Evolutionary conservation across 2,329 filamentous ascomycete species (phyloP).

Genomic region (Aspergillus awamori): DNA sequence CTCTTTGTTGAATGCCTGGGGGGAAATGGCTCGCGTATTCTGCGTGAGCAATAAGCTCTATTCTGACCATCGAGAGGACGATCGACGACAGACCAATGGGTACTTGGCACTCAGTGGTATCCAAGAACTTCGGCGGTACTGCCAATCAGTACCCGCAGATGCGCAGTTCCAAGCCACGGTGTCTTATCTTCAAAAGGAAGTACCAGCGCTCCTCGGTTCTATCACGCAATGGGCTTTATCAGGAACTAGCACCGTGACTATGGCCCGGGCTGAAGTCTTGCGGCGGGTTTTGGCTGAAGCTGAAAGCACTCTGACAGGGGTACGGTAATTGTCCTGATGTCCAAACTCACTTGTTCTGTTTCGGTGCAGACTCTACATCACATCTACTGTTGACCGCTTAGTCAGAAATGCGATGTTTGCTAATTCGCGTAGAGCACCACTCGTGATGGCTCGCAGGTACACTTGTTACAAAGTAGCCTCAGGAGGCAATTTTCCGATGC

Average conservation of each 20-base stretch:
- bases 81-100: neutral
- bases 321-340: slow-evolving; percentile 1
- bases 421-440: slow-evolving; percentile 8
- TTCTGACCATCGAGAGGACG: slow-evolving; percentile 6
- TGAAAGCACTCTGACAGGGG: slow-evolving; percentile 11
- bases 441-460: neutral
- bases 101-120: slow-evolving; percentile 27
- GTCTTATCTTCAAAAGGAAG: slow-evolving; percentile 16
- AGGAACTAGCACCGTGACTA: slow-evolving; percentile 16
- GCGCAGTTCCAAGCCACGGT: slow-evolving; percentile 17
- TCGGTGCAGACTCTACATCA: too few relatives aligned
- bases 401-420: neutral
- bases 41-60: slow-evolving; percentile 28
- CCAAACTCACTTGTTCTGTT: neutral
- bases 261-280: slow-evolving; percentile 18
- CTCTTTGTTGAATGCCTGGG: slow-evolving; percentile 2
- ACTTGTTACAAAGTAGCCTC: neutral
- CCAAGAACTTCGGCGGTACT: slow-evolving; percentile 24
- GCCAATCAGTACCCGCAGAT: slow-evolving; percentile 24
- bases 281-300: slow-evolving; percentile 14
- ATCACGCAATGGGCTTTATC: slow-evolving; percentile 22
- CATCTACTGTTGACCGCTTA: neutral
- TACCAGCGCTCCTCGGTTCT: slow-evolving; percentile 23
- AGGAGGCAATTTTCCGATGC: slow-evolving; percentile 4
- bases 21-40: slow-evolving; percentile 14